A percentile compares a stretch with the other conserved stretches of the same genome.
phyloP scores from a whole-genome alignment of 225 moss, liverwort and hornwort species.

The Takakia lepidozioides region DNA sequence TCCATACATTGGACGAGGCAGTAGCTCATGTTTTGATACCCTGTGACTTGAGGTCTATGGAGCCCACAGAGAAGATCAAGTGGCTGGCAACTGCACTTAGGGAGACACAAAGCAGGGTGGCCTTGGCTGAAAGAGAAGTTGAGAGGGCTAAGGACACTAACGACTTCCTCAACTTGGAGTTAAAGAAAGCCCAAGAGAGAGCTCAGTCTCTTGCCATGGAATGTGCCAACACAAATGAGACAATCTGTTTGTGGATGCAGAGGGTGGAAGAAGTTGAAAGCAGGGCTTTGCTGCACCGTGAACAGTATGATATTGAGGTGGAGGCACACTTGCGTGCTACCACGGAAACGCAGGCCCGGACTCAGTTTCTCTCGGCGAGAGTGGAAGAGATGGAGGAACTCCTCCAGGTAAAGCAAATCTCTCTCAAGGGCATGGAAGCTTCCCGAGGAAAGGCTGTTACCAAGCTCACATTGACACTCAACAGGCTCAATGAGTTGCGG shows the following conservation, averaged over 20 bases:
- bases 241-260: constrained; percentile 13
- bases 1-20: constrained; percentile 29
- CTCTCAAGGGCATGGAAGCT: constrained; percentile 50
- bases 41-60: constrained; percentile 21
- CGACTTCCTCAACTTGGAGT: constrained; percentile 24
- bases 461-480: constrained; percentile 63
- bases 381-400: constrained; percentile 45
- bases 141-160: constrained; percentile 26
- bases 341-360: constrained; percentile 35
- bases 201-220: constrained; percentile 27
- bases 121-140: constrained; percentile 36
- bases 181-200: constrained; percentile 43
- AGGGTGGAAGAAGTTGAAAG: constrained; percentile 36
- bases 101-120: constrained; percentile 25
- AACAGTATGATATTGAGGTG: constrained; percentile 38
- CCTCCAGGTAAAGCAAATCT: constrained; percentile 41
- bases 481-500: constrained; percentile 71
- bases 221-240: constrained; percentile 20
- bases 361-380: constrained; percentile 26
- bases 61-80: constrained; percentile 48
- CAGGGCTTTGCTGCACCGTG: constrained; percentile 17
- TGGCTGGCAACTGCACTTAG: constrained; percentile 43
- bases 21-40: constrained; percentile 26
- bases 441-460: constrained; percentile 55
- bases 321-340: constrained; percentile 36